Percentiles rank a stretch among this genome's conserved stretches.
These are phyloP conservation scores for Paracoccidioides brasiliensis DNA, from an alignment of 2,329 filamentous ascomycete species.

Conservation along the genomic window DNA sequence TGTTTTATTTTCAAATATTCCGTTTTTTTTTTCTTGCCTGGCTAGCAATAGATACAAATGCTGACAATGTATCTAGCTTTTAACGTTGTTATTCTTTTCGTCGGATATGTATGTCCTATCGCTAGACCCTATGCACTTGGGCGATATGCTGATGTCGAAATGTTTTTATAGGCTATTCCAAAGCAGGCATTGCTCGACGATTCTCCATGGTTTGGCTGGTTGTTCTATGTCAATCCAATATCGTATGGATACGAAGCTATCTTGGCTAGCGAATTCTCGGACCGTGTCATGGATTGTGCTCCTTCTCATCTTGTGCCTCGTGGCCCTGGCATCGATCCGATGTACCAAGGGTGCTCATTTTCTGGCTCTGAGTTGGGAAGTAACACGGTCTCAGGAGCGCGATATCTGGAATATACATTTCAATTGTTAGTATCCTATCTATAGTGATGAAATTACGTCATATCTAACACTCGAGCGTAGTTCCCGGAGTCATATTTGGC, in stretches of 20 bases:
- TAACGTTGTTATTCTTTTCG: conserved; percentile 2
- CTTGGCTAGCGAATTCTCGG: conserved; percentile 52
- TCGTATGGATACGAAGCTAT: conserved; percentile 55
- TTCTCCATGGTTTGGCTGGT: conserved; percentile 56
- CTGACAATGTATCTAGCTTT: conserved; percentile 15
- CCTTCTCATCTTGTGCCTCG: conserved; percentile 46
- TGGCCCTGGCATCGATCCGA: conserved; percentile 42
- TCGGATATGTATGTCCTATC: conserved; percentile 3
- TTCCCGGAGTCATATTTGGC: conserved; percentile 46
- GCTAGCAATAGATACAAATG: conserved; percentile 43
- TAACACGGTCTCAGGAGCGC: conserved; percentile 38
- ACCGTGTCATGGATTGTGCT: conserved; percentile 44
- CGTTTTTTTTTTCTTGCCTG: conserved; percentile 47
- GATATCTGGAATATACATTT: conserved; percentile 44
- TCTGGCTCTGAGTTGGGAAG: conserved; percentile 43
- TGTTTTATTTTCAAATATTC: conserved; percentile 46
- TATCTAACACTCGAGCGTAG: conserved; percentile 5
- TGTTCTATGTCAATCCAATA: conserved; percentile 42
- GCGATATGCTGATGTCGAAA: background rate
- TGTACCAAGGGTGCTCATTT: conserved; percentile 50
- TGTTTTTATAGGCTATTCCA: conserved; percentile 38
- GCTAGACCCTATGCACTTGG: background rate
- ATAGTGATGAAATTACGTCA: background rate
- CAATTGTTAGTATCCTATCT: conserved; percentile 29
- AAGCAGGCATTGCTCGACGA: conserved; percentile 43